A percentile compares a stretch with the other conserved stretches of the same genome.
Evolutionary conservation across 108 stramenopile species (phyloP).

Genomic region (Aurantiochytrium sp.): DNA sequence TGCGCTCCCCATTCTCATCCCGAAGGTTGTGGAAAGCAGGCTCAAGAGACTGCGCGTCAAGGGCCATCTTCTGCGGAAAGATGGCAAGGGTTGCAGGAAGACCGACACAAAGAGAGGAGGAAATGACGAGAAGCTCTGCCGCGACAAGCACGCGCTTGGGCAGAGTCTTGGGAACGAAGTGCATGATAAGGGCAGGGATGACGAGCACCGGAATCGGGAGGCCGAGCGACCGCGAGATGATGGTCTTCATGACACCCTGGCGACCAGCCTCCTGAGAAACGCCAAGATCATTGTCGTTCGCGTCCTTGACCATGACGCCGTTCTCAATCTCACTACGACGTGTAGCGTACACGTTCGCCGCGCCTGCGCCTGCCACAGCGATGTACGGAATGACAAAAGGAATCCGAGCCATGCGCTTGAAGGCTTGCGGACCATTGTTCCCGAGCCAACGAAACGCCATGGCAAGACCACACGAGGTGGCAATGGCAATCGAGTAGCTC

Average conservation of each 20-base stretch:
- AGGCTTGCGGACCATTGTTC: neutral
- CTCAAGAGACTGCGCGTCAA: neutral
- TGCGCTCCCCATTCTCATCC: neutral
- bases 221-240: neutral
- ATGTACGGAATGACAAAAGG: slow-evolving; percentile 8
- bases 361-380: neutral
- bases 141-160: neutral
- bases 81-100: neutral
- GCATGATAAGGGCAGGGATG: neutral
- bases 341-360: neutral
- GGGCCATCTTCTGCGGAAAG: neutral
- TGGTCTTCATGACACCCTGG: slow-evolving; percentile 12
- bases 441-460: slow-evolving; percentile 9
- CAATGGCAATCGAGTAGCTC: neutral
- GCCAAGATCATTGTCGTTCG: slow-evolving; percentile 6
- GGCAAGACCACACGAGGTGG: neutral
- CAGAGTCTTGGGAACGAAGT: neutral
- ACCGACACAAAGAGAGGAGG: neutral
- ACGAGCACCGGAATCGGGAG: neutral
- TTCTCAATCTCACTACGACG: neutral
- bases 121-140: neutral
- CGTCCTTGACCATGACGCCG: neutral
- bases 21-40: neutral
- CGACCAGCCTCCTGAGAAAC: slow-evolving; percentile 3
- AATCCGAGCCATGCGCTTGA: neutral